Evolutionary conservation across 192 early-diverging fungal genomes (phyloP), one percentile per base, ranked within the genome.

Genomic region (Mortierella claussenii): DNA sequence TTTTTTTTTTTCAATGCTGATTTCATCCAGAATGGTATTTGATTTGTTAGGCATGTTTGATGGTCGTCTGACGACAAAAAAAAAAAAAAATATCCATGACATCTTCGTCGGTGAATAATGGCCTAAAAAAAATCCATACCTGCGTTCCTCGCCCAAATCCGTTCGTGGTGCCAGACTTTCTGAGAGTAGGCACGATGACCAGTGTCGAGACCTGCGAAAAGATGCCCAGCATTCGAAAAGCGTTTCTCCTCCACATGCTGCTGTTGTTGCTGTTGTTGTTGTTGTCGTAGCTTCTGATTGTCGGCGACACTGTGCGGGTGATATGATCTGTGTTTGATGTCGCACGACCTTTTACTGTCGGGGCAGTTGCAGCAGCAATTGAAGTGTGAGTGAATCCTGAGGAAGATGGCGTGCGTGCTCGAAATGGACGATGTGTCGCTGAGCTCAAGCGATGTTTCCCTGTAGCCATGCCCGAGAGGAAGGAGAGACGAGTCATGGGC

Each of bases 81-180:
- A 37, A 7, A 27, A 4, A 28, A 20, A 36, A 30, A 26, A 18
- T 46, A 34, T 46, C 10, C 17, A 21, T 31, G n/a, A 40, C 37
- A 40, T 13, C 8, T 40, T 40, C 37, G 37, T 10, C 13, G 37
- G 13, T 40, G 37, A 10, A 40, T 40, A 42, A 1, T 26, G 18
- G 2, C 21, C 1, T 36, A 42, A 52, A 40, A 28, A 42, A 43
- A 54, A 28, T 40, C 23, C 23, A 48, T 65, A 73, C 69, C 49
- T 73, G 55, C 5, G 61, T 53, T 11, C 69, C 69, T 53, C 55
- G 20, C 13, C 69, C 69, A 28, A 73, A 73, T 0, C 69, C 61
- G 21, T 45, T 26, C 1, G 43, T 59, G 13, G 32, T 4, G 21
- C 55, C 55, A 31, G 48, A 12, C 8, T 47, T 30, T 24, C 28